phyloP scores from a whole-genome alignment of 768 basidiomycete species.

The Auriscalpium vulgare region DNA sequence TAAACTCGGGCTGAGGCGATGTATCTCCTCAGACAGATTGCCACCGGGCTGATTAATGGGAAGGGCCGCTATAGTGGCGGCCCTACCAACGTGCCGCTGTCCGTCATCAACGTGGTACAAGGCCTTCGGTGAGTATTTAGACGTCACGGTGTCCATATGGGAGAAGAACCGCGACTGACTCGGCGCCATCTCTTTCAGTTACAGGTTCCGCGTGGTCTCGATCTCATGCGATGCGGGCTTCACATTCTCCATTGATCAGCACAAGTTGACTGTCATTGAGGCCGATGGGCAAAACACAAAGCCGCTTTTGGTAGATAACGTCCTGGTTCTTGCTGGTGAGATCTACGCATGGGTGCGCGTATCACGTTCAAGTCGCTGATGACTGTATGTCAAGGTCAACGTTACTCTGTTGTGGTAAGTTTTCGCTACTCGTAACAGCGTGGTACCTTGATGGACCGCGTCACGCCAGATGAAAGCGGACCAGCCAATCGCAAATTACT shows the following conservation, averaged over 20 bases:
- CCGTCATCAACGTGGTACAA: conserved; percentile 35
- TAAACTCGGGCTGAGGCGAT: too few relatives aligned
- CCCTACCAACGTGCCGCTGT: conserved; percentile 26
- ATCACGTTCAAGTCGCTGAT: background rate
- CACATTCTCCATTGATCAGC: conserved; percentile 20
- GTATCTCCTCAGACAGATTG: background rate
- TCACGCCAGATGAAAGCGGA: conserved; percentile 9
- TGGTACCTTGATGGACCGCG: background rate
- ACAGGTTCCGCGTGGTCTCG: conserved; percentile 46
- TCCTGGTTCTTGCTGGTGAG: conserved; percentile 19
- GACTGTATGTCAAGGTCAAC: background rate
- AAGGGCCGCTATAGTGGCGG: conserved; percentile 37
- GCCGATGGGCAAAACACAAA: conserved; percentile 17
- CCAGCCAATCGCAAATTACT: conserved; percentile 1
- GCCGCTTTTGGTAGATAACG: conserved; percentile 17
- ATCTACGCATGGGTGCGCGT: background rate
- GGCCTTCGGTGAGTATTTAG: conserved; percentile 14
- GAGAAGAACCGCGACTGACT: too few relatives aligned
- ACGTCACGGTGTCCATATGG: too few relatives aligned
- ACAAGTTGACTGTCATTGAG: conserved; percentile 22
- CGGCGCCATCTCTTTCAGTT: conserved; percentile 12
- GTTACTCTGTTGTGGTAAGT: conserved; percentile 2
- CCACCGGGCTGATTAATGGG: conserved; percentile 45
- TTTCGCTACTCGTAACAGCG: background rate
- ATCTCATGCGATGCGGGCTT: conserved; percentile 37